Base-by-base conservation (phyloP, 78 protist species). In the Dictyostelium firmibasis region DNA sequence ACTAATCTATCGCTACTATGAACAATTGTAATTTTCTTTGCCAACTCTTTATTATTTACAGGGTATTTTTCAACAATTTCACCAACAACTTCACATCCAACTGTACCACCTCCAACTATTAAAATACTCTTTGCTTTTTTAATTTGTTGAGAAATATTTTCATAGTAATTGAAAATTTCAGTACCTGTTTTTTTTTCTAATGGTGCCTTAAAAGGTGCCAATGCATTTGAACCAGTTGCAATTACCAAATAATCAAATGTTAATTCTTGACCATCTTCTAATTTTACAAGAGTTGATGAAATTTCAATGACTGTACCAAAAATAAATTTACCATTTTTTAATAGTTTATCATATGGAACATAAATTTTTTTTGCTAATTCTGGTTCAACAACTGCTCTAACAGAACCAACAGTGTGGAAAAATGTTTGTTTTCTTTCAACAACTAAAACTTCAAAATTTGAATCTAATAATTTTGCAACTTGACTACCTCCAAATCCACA, bases 401-500 rank as follows among this genome's bases (percentile, higher is more conserved):
- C 44, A 2, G 92, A 84, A 33, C 86, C 83, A 7, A 93, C 35
- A 33, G 70, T 85, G 16, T 93, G 92, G 53, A 72, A 75, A 43
- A 93, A 93, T 16, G 62, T 27, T 47, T 84, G 23, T 29, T 85
- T 81, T 62, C 87, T 84, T 31, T 93, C 96, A 18, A 93, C 60
- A 25, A 93, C 60, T 5, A 86, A 85, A 1, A 93, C 96, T 41
- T 93, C 72, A 70, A 60, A 93, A n/a, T 78, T 69, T 7, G 78
- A 41, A 83, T 93, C 96, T 3, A 93, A 53, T 35, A 13, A 11
- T 53, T 84, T 85, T 4, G 92, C 92, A 33, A 78, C 38, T 53
- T 16, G 11, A 13, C 86, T 50, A 81, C 96, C 96, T 7, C 83
- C 91, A 78, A 85, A 93, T 7, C 96, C 96, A 72, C 92, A 85